Percentiles rank a stretch among this genome's conserved stretches.
These are phyloP conservation scores for Heritiera littoralis DNA, from an alignment of 345 rosid species.

Conservation along the genomic window DNA sequence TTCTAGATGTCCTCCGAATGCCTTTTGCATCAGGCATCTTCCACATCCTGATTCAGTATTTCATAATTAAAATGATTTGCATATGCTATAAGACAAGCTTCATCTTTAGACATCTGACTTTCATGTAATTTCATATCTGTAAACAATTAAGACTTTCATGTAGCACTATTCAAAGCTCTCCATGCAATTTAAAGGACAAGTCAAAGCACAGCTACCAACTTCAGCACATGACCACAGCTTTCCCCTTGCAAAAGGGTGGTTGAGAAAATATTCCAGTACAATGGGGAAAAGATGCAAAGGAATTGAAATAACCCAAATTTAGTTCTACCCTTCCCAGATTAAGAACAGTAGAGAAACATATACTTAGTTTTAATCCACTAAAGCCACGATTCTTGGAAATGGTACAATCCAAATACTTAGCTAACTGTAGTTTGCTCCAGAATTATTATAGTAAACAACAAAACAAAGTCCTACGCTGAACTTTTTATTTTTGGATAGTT, in stretches of 20 bases:
- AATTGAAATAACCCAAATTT: no score
- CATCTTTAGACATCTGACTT: no score
- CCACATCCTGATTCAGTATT: no score
- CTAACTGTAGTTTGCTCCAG: background rate
- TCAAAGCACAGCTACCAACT: background rate
- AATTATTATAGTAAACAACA: no score
- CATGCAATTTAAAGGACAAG: background rate
- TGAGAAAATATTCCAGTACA: background rate
- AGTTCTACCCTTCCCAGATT: background rate
- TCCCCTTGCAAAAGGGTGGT: background rate
- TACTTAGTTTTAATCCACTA: background rate
- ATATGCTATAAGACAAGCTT: background rate
- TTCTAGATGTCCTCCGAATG: no score
- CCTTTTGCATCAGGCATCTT: no score
- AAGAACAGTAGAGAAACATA: background rate
- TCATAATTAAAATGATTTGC: background rate
- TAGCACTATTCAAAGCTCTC: background rate
- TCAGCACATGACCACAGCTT: background rate
- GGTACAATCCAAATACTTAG: background rate
- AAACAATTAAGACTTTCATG: background rate
- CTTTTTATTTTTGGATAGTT: background rate
- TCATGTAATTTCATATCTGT: background rate
- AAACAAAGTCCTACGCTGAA: background rate
- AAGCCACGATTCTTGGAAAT: background rate
- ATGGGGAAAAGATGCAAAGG: background rate